These are phyloP conservation scores for Giardia muris DNA, from an alignment of 208 protist genomes.

Conservation along the genomic window DNA sequence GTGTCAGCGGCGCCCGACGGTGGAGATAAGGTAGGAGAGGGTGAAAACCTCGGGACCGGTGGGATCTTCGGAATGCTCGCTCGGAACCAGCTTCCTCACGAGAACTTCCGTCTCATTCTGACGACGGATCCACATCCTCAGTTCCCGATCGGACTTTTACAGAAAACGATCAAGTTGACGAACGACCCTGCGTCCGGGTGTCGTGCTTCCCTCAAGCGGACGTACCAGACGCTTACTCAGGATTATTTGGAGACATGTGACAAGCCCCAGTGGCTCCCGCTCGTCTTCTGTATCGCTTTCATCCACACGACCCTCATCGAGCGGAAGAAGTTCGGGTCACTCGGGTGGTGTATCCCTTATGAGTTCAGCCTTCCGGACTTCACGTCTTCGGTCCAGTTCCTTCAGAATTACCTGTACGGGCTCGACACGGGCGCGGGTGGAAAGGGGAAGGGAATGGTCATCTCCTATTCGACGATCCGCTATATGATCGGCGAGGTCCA, in stretches of 20 bases:
- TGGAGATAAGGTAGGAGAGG: neutral
- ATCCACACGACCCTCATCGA: constrained; percentile 84
- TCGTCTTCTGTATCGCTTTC: constrained; percentile 84
- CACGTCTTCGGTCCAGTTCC: constrained; percentile 65
- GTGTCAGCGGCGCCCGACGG: neutral
- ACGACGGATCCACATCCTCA: constrained; percentile 53
- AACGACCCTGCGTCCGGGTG: constrained; percentile 86
- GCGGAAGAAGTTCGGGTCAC: constrained; percentile 85
- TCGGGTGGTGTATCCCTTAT: constrained; percentile 90
- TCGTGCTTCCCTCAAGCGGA: constrained; percentile 75
- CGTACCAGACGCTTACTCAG: constrained; percentile 78
- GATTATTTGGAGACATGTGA: constrained; percentile 79
- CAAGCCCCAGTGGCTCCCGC: constrained; percentile 67
- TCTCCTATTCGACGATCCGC: constrained; percentile 56
- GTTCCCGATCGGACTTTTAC: constrained; percentile 62
- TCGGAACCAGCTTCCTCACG: constrained; percentile 17
- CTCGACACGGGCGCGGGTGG: constrained; percentile 52
- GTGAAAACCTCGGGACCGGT: neutral
- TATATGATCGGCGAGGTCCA: constrained; percentile 94
- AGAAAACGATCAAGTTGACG: constrained; percentile 88
- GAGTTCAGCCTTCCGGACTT: constrained; percentile 90
- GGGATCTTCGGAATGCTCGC: constrained; percentile 41
- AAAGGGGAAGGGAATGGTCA: constrained; percentile 40
- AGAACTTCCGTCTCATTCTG: constrained; percentile 58
- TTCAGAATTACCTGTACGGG: constrained; percentile 85